Percentiles rank a stretch among this genome's conserved stretches.
Conservation (phyloP, 139 green algal genomes). For the Ostreobium quekettii region DNA sequence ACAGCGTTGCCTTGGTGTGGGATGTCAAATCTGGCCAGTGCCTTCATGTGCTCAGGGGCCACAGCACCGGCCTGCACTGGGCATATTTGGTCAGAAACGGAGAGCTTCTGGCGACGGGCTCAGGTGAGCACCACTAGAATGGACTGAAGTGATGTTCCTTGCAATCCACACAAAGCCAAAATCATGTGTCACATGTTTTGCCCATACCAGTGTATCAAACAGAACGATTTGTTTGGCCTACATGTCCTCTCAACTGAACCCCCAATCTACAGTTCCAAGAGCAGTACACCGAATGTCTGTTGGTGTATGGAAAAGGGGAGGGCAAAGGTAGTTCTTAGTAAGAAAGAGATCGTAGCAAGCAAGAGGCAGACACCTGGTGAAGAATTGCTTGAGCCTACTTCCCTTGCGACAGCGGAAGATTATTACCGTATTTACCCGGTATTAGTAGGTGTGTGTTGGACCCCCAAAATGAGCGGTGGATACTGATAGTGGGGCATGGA, state of each 20-base stretch:
- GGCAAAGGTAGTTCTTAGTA: not conserved
- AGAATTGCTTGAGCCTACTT: too few species aligned
- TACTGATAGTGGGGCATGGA: too few species aligned
- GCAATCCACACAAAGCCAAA: too few species aligned
- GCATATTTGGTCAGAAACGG: slow-evolving; percentile 29
- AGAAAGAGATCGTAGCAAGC: too few species aligned
- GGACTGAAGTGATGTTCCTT: too few species aligned
- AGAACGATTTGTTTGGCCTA: not conserved
- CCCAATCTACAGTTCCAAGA: not conserved
- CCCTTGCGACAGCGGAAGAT: too few species aligned
- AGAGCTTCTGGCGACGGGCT: slow-evolving; percentile 34
- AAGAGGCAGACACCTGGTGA: too few species aligned
- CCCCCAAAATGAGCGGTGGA: not conserved
- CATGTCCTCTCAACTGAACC: not conserved
- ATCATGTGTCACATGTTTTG: too few species aligned
- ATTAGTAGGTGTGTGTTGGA: not conserved
- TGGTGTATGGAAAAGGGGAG: not conserved
- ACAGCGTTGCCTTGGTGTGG: slow-evolving; percentile 10
- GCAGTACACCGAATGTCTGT: not conserved
- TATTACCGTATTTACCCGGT: too few species aligned
- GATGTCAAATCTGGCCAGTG: slow-evolving; percentile 37
- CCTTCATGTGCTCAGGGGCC: slow-evolving; percentile 36
- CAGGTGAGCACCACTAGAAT: not conserved
- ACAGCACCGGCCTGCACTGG: slow-evolving; percentile 27
- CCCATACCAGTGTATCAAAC: too few species aligned